Base-by-base conservation (phyloP, 441 rosid species). In the Populus hybrid region DNA sequence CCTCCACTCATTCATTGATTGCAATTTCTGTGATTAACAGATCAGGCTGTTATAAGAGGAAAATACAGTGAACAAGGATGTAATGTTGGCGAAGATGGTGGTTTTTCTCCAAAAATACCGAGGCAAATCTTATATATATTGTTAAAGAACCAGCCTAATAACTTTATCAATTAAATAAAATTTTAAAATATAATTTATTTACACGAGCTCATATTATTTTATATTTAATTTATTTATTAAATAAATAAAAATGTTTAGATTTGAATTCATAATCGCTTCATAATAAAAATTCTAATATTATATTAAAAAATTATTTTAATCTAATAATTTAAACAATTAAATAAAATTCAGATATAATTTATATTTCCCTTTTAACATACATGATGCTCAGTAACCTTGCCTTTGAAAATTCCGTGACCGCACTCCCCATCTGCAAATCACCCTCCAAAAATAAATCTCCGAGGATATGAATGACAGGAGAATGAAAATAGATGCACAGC, bases 1-100 rank as follows among this genome's bases (percentile, higher is more conserved):
- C 40, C 6, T 59, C 36, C 64, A 63, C 78, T 78, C 64, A 73
- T 77, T 77, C 57, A 71, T 79, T 82, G 76, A 83, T 80, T 81
- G 57, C 74, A 73, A 79, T 82, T 81, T 79, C 82, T 86, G 74
- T 78, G 63, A 77, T 84, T 80, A 77, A 84, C 86, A 83, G 79
- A 73, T 63, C 91, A 96, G 98, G 98, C 92, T 85, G 94, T 94
- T 81, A 88, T 93, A 84, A 78, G 86, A 59, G 98, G 94, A 89
- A 96, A 88, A 86, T 85, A 86, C 81, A 96, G 93, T 83, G 82
- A 80, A 24, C 83, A 82, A 81, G 98, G 89, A 76, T 94, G 98
- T 82, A 94, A 89, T 87, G 95, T 88, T 82, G 95, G 97, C 79
- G 97, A 92, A 79, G 98, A 89, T 87, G 98, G 99, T 83, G 99